Percentiles rank a stretch among this genome's conserved stretches.
These are phyloP conservation scores for Trichoderma arundinaceum DNA, from an alignment of 2,329 filamentous ascomycete species.

Conservation along the genomic window DNA sequence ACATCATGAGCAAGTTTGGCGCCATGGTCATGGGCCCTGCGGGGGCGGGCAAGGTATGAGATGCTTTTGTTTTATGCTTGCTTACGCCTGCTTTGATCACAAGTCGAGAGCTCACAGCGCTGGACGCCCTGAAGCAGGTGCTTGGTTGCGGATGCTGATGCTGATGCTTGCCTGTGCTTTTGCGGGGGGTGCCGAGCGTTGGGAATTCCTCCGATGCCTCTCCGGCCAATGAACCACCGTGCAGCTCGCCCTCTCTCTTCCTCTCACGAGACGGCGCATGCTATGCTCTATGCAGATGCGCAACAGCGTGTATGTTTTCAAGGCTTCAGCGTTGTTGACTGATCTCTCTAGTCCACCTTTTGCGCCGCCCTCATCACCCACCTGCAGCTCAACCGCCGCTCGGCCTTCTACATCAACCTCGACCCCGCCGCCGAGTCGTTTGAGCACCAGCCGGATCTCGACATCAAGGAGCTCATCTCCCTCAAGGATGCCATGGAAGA, in stretches of 20 bases:
- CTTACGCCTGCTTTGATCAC: slow-evolving; percentile 16
- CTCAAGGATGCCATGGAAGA: slow-evolving; percentile 98
- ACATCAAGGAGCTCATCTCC: slow-evolving; percentile 93
- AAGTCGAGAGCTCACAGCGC: neutral
- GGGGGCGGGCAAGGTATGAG: slow-evolving; percentile 82
- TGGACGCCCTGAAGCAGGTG: neutral
- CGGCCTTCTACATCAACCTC: slow-evolving; percentile 96
- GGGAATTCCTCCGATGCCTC: slow-evolving; percentile 9
- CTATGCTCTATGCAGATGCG: no score
- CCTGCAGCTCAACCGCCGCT: slow-evolving; percentile 86
- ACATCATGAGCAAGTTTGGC: slow-evolving; percentile 87
- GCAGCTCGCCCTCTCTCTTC: neutral
- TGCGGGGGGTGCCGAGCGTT: neutral
- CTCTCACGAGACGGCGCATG: no score
- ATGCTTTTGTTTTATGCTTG: slow-evolving; percentile 20
- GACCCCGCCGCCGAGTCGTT: slow-evolving; percentile 95
- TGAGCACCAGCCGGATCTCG: slow-evolving; percentile 87
- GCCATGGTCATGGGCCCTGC: slow-evolving; percentile 95
- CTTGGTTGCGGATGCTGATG: slow-evolving; percentile 1
- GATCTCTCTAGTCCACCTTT: slow-evolving; percentile 76
- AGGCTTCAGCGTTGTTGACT: neutral
- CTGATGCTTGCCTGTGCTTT: neutral
- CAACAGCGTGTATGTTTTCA: no score
- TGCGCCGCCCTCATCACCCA: slow-evolving; percentile 93
- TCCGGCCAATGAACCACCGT: neutral